phyloP scores from a whole-genome alignment of 2,329 filamentous ascomycete genomes.

The Aureobasidium sp. region DNA sequence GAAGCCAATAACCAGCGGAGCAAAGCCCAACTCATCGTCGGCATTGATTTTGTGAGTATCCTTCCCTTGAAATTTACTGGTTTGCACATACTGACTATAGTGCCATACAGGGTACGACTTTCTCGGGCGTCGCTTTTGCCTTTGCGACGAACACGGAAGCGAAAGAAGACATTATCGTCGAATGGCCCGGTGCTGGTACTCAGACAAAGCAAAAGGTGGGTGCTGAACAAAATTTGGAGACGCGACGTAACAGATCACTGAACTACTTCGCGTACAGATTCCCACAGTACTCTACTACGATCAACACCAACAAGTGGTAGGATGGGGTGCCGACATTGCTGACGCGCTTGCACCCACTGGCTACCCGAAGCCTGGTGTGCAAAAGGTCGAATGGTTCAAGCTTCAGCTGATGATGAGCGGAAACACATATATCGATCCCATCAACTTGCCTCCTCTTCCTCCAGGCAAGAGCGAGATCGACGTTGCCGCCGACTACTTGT shows the following conservation, averaged over 20 bases:
- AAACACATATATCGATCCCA: constrained; percentile 99
- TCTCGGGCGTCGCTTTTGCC: constrained; percentile 95
- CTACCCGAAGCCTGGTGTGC: constrained; percentile 97
- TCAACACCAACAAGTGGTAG: constrained; percentile 99
- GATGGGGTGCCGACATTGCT: constrained; percentile 98
- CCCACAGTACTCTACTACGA: constrained; percentile 99
- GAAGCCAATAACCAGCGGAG: constrained; percentile 89
- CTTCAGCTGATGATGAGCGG: constrained; percentile 98
- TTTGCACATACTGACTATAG: constrained; percentile 15
- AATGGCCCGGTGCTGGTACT: constrained; percentile 98
- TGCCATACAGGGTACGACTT: constrained; percentile 83
- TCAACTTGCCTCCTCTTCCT: constrained; percentile 97
- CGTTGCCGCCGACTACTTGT: constrained; percentile 98
- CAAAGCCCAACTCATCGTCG: constrained; percentile 98
- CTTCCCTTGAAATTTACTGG: constrained; percentile 8
- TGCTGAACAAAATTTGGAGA: background rate
- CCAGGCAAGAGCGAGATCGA: constrained; percentile 99
- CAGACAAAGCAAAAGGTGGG: constrained; percentile 98
- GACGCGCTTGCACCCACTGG: constrained; percentile 97
- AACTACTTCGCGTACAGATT: constrained; percentile 67
- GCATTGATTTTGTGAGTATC: constrained; percentile 92
- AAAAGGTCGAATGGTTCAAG: constrained; percentile 99
- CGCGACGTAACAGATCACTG: constrained; percentile 24
- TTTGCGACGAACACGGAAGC: constrained; percentile 97
- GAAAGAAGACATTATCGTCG: constrained; percentile 98